Evolutionary conservation across 108 stramenopile species (phyloP).

Genomic region (Pseudonitzschia delicatissima): DNA sequence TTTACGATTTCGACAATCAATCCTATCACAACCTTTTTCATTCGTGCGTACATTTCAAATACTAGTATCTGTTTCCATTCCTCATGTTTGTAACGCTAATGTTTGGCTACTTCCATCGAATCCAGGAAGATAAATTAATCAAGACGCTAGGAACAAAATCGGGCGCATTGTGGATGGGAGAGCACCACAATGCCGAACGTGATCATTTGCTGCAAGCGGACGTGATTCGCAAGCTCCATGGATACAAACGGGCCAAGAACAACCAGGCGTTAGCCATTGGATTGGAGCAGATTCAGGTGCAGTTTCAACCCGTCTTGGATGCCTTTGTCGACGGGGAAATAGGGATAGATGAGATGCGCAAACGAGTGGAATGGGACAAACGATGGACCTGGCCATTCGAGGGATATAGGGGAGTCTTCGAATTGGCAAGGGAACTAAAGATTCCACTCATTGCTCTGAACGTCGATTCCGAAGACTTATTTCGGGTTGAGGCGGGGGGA

Average conservation of each 20-base stretch:
- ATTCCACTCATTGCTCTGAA: slow-evolving; percentile 65
- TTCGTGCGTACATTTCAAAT: neutral
- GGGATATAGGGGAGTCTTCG: slow-evolving; percentile 47
- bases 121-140: slow-evolving; percentile 1
- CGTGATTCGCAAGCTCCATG: slow-evolving; percentile 35
- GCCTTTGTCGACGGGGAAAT: slow-evolving; percentile 42
- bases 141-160: neutral
- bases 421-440: slow-evolving; percentile 33
- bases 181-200: slow-evolving; percentile 55
- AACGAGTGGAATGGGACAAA: slow-evolving; percentile 53
- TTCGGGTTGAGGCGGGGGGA: slow-evolving; percentile 51
- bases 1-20: neutral
- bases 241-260: neutral
- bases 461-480: slow-evolving; percentile 64
- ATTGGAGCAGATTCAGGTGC: slow-evolving; percentile 57
- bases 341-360: slow-evolving; percentile 30
- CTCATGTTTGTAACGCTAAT: too few species aligned
- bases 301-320: slow-evolving; percentile 63
- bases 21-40: neutral
- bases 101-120: neutral
- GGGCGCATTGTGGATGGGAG: slow-evolving; percentile 52
- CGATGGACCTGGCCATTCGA: slow-evolving; percentile 71
- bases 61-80: neutral
- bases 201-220: slow-evolving; percentile 54
- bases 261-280: slow-evolving; percentile 42